These are phyloP conservation scores for Nigrospora sphaerica DNA, from an alignment of 2,329 filamentous ascomycete species.

Conservation along the genomic window DNA sequence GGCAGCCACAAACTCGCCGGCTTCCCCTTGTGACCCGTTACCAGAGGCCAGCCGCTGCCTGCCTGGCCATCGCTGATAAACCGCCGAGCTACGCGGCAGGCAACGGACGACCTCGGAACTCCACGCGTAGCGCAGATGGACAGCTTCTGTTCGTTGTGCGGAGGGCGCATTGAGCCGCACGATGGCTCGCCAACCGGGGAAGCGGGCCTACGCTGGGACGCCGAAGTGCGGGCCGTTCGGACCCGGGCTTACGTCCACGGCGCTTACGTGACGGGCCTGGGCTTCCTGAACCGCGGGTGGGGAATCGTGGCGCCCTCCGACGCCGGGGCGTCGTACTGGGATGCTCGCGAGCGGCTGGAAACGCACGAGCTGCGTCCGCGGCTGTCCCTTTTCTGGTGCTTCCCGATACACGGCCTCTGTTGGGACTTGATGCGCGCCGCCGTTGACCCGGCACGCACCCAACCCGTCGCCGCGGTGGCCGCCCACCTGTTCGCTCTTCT, in stretches of 20 bases:
- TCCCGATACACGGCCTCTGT: slow-evolving; percentile 12
- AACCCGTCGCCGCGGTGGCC: slow-evolving; percentile 5
- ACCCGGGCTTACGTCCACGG: slow-evolving; percentile 1
- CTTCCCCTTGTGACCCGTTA: too few species aligned
- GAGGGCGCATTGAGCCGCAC: slow-evolving; percentile 7
- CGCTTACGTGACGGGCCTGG: slow-evolving; percentile 10
- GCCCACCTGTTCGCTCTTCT: slow-evolving; percentile 10
- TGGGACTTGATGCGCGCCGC: slow-evolving; percentile 11
- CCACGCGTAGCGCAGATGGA: background rate
- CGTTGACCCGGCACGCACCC: slow-evolving; percentile 3
- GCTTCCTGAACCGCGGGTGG: slow-evolving; percentile 8
- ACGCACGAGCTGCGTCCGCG: slow-evolving; percentile 1
- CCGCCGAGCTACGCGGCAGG: too few species aligned
- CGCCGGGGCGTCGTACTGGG: background rate
- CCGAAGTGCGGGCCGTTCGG: slow-evolving; percentile 9
- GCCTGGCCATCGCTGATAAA: too few species aligned
- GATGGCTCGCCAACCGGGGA: slow-evolving; percentile 3
- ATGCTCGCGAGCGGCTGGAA: slow-evolving; percentile 2
- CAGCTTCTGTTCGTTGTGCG: slow-evolving; percentile 11
- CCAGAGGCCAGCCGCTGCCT: too few species aligned
- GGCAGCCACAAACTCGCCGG: too few species aligned
- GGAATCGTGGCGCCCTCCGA: slow-evolving; percentile 5
- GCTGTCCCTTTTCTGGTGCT: slow-evolving; percentile 8
- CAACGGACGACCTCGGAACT: too few species aligned
- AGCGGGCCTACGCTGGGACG: slow-evolving; percentile 8